Evolutionary conservation across 441 rosid species (phyloP).

Genomic region (Lepidium campestre): DNA sequence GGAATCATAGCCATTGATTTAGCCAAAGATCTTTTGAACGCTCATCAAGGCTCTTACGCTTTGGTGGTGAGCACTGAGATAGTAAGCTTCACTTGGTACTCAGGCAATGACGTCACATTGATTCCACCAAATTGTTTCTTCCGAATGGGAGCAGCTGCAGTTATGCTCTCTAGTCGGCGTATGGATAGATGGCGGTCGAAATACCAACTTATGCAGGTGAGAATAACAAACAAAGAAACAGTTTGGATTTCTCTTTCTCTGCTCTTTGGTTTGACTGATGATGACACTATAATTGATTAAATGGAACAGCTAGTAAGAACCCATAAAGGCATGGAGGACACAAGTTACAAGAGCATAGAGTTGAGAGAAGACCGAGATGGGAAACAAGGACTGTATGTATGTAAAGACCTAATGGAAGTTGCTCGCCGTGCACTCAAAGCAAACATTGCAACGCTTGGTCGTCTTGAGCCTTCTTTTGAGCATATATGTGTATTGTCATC

Average conservation of each 20-base stretch:
- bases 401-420: slow-evolving; percentile 45
- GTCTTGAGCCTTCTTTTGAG: slow-evolving; percentile 48
- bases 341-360: slow-evolving; percentile 50
- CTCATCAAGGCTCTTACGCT: slow-evolving; percentile 50
- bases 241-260: background rate
- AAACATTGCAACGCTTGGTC: slow-evolving; percentile 48
- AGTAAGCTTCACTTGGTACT: slow-evolving; percentile 55
- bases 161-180: slow-evolving; percentile 54
- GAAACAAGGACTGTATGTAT: slow-evolving; percentile 41
- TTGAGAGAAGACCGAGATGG: slow-evolving; percentile 47
- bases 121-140: slow-evolving; percentile 64
- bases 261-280: background rate
- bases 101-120: slow-evolving; percentile 48
- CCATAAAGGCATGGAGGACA: slow-evolving; percentile 51
- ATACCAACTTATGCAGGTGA: slow-evolving; percentile 60
- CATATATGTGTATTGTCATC: slow-evolving; percentile 47
- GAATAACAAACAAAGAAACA: background rate
- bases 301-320: slow-evolving; percentile 53
- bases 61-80: slow-evolving; percentile 60
- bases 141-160: slow-evolving; percentile 73
- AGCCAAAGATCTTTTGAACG: slow-evolving; percentile 59
- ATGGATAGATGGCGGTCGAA: slow-evolving; percentile 60
- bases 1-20: slow-evolving; percentile 60
- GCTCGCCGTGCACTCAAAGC: slow-evolving; percentile 53
- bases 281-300: background rate